These are phyloP conservation scores for Quercus ilex DNA, from an alignment of 306 rosid genomes.

Conservation along the genomic window DNA sequence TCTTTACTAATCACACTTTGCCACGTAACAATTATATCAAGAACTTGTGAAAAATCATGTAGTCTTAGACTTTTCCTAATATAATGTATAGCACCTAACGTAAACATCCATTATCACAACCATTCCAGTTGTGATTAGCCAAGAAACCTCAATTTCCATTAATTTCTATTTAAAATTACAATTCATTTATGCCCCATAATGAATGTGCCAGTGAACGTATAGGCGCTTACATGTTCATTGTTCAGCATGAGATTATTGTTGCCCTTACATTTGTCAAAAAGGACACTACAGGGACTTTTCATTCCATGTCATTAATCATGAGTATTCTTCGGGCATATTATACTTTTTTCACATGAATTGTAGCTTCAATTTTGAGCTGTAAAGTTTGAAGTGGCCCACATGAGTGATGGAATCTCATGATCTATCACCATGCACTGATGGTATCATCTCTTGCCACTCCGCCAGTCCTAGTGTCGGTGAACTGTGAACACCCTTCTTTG, in stretches of 20 bases:
- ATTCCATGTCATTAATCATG: constrained; percentile 4
- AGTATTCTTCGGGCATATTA: background rate
- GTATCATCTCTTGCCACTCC: background rate
- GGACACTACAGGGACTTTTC: background rate
- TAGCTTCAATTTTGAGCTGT: constrained; percentile 22
- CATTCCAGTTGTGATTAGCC: too few relatives aligned
- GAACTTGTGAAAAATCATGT: too few relatives aligned
- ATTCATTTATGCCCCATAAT: too few relatives aligned
- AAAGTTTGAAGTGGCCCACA: constrained; percentile 26
- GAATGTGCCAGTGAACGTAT: too few relatives aligned
- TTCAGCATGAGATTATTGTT: background rate
- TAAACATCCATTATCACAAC: too few relatives aligned
- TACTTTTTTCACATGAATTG: constrained; percentile 30
- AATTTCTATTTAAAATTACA: too few relatives aligned
- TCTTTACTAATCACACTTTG: too few relatives aligned
- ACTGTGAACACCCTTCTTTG: background rate
- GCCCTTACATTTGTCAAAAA: background rate
- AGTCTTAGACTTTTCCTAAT: too few relatives aligned
- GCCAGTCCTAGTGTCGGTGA: background rate
- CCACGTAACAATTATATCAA: accelerated
- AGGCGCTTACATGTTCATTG: background rate
- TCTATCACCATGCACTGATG: background rate
- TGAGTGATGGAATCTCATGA: background rate
- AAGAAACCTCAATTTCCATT: too few relatives aligned
- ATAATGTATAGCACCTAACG: too few relatives aligned